phyloP scores from a whole-genome alignment of 805 yeast genomes.

The Hanseniaspora guilliermondii region DNA sequence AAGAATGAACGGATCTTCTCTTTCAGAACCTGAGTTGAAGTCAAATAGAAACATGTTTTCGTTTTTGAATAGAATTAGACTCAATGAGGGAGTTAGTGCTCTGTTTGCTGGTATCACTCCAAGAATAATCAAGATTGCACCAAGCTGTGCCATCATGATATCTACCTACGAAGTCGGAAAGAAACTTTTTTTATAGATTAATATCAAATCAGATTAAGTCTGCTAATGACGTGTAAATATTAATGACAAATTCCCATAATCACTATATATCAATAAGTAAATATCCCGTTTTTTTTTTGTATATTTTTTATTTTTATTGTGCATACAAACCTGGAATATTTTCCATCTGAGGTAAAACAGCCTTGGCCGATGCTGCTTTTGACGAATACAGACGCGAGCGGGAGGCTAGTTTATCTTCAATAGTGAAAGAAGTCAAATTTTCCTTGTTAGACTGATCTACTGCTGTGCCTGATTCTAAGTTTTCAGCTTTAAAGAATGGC shows the following conservation, averaged over 20 bases:
- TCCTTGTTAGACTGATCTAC: constrained; percentile 1
- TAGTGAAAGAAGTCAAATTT: background rate
- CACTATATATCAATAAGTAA: too few species aligned
- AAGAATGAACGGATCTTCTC: constrained; percentile 12
- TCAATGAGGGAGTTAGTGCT: constrained; percentile 66
- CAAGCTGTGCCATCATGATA: constrained; percentile 97
- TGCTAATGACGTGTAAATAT: too few species aligned
- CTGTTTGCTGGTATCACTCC: constrained; percentile 82
- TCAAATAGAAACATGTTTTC: constrained; percentile 43
- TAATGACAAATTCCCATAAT: too few species aligned
- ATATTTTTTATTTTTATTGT: too few species aligned
- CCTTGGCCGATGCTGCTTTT: background rate
- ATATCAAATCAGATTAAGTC: too few species aligned
- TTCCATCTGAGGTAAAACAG: background rate
- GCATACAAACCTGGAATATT: background rate
- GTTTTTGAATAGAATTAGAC: constrained; percentile 50
- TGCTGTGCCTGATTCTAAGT: constrained; percentile 5
- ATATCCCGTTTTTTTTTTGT: too few species aligned
- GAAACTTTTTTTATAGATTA: constrained; percentile 32
- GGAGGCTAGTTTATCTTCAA: background rate
- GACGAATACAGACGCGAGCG: background rate
- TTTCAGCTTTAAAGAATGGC: background rate
- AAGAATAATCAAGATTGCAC: constrained; percentile 81
- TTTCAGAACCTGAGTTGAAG: background rate
- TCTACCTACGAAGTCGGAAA: constrained; percentile 88